Base-by-base conservation (phyloP, 2,329 filamentous ascomycete genomes). In the Colletotrichum musae region DNA sequence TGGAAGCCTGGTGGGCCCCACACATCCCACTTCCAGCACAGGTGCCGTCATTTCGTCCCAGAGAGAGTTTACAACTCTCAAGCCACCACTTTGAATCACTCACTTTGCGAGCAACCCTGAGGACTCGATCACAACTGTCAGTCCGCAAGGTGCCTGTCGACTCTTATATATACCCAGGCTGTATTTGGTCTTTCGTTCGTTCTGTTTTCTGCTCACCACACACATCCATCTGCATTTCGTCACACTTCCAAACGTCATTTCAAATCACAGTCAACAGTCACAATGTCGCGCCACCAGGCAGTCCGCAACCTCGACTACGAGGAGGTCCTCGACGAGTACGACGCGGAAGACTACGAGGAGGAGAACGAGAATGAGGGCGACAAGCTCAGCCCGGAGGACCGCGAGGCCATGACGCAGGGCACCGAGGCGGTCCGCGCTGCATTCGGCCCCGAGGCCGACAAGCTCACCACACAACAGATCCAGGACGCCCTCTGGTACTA, bases 401-500 rank as follows among this genome's bases (percentile, higher is more conserved):
- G 79, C 48, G 79, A 76, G 9, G 78, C 81, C 13, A 88, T 97
- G 87, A 86, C 87, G 47, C 80, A 88, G 47, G 92, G 91, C 58
- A 94, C 91, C 1, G 83, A 86, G 47, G 86, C 91, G 72, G 92
- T 97, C 43, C 87, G 89, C 68, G 84, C 85, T 70, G 86, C 87
- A 9, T 84, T 97, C n/a, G 92, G 90, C 6, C 79, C 82, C 10
- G 85, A 88, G 70, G 84, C 86, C 39, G 82, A 82, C 72, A 89
- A 88, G 70, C 85, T 91, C 74, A 87, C 85, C 43, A 82, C 79
- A 53, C 79, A 76, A 45, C 92, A 97, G 77, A 95, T 98, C 71
- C 90, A 97, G 78, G 95, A 98, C 70, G 89, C 95, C 0, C 81
- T 99, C 16, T 98, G 94, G 94, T 90, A 99, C 80, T 98, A 98